Evolutionary conservation across 2,329 filamentous ascomycete genomes (phyloP).

Genomic region (Talaromyces sp.): DNA sequence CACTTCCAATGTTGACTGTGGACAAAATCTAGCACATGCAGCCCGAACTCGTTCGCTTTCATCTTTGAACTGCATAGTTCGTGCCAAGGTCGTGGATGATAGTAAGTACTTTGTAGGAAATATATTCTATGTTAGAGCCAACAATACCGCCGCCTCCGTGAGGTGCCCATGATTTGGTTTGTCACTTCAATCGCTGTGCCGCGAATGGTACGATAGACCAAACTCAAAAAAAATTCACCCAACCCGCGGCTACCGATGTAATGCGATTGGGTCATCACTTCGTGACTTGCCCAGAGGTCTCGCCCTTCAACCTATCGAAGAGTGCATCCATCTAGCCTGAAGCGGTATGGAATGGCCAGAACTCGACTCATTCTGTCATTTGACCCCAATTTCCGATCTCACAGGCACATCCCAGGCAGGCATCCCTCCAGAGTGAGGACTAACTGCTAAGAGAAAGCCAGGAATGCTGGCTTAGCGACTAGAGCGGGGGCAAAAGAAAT

Average conservation of each 20-base stretch:
- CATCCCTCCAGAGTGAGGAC: neutral
- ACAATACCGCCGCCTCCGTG: neutral
- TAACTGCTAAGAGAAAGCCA: neutral
- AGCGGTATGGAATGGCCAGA: constrained; percentile 6
- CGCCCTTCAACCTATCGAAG: neutral
- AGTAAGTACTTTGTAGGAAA: neutral
- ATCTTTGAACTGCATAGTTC: neutral
- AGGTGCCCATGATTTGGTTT: neutral
- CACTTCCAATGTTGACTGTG: neutral
- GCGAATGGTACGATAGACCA: neutral
- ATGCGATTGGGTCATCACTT: constrained; percentile 10
- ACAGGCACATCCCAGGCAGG: neutral
- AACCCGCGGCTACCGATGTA: constrained; percentile 14
- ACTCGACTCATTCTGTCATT: neutral
- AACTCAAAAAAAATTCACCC: neutral
- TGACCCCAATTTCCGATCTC: neutral
- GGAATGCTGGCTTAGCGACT: neutral
- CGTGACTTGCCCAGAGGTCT: neutral
- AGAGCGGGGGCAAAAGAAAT: constrained; percentile 8
- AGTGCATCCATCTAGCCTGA: neutral
- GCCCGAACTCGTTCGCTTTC: neutral
- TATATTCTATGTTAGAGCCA: neutral
- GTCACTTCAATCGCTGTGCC: neutral
- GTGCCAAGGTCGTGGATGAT: neutral
- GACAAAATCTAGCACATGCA: neutral